Evolutionary conservation across 2,329 filamentous ascomycete genomes (phyloP).

Genomic region (Aspergillus sp.): DNA sequence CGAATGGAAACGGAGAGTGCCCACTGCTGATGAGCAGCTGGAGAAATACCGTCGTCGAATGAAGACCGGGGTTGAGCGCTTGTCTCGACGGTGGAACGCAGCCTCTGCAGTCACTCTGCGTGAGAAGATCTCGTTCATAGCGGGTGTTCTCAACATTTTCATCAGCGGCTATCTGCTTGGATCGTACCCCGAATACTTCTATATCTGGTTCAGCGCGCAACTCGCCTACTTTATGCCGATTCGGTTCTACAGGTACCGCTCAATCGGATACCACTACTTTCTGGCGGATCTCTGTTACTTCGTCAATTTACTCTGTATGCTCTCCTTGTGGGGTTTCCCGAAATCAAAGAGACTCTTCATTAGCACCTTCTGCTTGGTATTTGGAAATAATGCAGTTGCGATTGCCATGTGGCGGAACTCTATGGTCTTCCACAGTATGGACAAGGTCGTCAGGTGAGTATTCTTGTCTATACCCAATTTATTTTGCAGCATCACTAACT

Average conservation of each 20-base stretch:
- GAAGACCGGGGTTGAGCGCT: constrained; percentile 82
- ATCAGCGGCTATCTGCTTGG: constrained; percentile 93
- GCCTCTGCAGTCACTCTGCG: constrained; percentile 82
- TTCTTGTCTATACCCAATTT: neutral
- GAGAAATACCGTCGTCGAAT: constrained; percentile 87
- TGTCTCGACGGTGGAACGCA: constrained; percentile 84
- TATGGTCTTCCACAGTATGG: constrained; percentile 95
- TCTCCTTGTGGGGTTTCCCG: constrained; percentile 89
- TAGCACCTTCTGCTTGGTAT: constrained; percentile 85
- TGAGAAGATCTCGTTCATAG: constrained; percentile 96
- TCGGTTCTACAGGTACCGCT: constrained; percentile 85
- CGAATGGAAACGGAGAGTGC: constrained; percentile 84
- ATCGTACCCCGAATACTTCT: constrained; percentile 79
- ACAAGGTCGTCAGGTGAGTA: constrained; percentile 83
- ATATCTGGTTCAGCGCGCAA: constrained; percentile 87
- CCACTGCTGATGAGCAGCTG: constrained; percentile 86
- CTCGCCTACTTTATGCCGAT: constrained; percentile 96
- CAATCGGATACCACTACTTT: constrained; percentile 94
- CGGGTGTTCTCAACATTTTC: constrained; percentile 94
- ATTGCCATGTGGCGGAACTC: constrained; percentile 99
- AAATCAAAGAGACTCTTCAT: constrained; percentile 88
- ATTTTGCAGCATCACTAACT: neutral
- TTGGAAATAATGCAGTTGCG: constrained; percentile 94
- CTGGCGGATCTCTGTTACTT: constrained; percentile 97
- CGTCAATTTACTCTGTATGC: constrained; percentile 80